phyloP scores from a whole-genome alignment of 768 basidiomycete species.

The Rubroboletus pulcherrimus region DNA sequence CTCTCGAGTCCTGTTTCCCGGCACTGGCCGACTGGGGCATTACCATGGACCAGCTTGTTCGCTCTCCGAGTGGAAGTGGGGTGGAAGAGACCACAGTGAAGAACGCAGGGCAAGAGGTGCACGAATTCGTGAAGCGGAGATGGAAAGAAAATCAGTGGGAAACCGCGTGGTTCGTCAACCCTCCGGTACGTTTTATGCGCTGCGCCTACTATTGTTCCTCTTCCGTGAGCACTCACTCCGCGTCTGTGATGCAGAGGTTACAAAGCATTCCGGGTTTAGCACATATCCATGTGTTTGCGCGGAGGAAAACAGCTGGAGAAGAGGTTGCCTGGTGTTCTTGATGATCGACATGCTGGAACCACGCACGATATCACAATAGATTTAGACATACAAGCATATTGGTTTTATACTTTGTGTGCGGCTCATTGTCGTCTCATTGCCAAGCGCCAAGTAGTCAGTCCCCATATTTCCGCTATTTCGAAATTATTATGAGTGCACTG shows the following conservation, averaged over 20 bases:
- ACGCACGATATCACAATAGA: neutral
- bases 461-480: too few relatives aligned
- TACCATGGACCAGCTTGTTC: constrained; percentile 57
- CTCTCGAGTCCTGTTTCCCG: constrained; percentile 53
- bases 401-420: neutral
- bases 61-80: constrained; percentile 45
- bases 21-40: constrained; percentile 69
- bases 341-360: neutral
- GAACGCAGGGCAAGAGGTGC: constrained; percentile 54
- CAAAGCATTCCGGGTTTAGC: constrained; percentile 80
- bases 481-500: neutral
- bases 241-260: constrained; percentile 48
- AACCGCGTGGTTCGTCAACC: constrained; percentile 90
- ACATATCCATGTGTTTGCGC: constrained; percentile 85
- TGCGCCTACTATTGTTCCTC: too few relatives aligned
- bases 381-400: constrained; percentile 5
- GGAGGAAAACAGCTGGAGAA: constrained; percentile 40
- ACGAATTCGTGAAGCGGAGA: constrained; percentile 55
- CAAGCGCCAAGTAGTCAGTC: neutral
- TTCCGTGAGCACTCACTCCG: neutral
- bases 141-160: constrained; percentile 82
- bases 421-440: neutral
- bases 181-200: constrained; percentile 52
- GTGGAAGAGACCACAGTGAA: constrained; percentile 52
- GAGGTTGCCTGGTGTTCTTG: constrained; percentile 15